Evolutionary conservation across 352 stramenopile genomes (phyloP), one percentile per base, ranked within the genome.

Genomic region (Globisporangium barbulae): DNA sequence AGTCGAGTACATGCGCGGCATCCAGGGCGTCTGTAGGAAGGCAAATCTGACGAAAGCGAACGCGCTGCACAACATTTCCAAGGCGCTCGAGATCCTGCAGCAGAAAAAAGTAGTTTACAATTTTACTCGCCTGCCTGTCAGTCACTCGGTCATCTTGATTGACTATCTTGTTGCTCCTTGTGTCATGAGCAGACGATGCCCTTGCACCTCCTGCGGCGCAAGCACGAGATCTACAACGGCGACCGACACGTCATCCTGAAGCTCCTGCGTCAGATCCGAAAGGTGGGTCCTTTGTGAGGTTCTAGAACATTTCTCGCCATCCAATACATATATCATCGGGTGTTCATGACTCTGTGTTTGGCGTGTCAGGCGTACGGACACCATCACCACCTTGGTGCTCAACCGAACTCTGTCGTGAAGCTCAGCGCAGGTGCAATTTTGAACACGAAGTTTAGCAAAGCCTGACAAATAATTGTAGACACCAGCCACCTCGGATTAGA

Each of bases 51-150:
- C 73, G 39, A 85, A 76, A 69, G 78, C 83, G 9, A 83, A 78
- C n/a, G 70, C 79, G 1, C 63, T 93, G 30, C 76, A 93, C 73
- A 93, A 93, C 60, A 89, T 93, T 45, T 66, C 59, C 33, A 93
- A 93, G 47, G 83, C 78, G 17, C 65, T 91, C 0, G 63, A 62
- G 17, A 79, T 90, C 22, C 66, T 93, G 1, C 73, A 85, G 58
- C 67, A 76, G 47, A 91, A 89, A 44, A 91, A 90, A 68, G 79
- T 89, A 42, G 25, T 28, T 28, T 2, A 5, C 41, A 47, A 47
- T 21, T 19, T 47, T 2, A 21, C 15, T 21, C 9, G 1, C 17
- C 19, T 25, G 3, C n/a, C 6, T 55, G 8, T n/a, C 1, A 12
- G 48, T 37, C 25, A 45, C 42, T 35, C 17, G 6, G 3, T 39